Percentiles rank a stretch among this genome's conserved stretches.
These are phyloP conservation scores for Clonostachys rosea DNA, from an alignment of 2,329 filamentous ascomycete species.

Conservation along the genomic window DNA sequence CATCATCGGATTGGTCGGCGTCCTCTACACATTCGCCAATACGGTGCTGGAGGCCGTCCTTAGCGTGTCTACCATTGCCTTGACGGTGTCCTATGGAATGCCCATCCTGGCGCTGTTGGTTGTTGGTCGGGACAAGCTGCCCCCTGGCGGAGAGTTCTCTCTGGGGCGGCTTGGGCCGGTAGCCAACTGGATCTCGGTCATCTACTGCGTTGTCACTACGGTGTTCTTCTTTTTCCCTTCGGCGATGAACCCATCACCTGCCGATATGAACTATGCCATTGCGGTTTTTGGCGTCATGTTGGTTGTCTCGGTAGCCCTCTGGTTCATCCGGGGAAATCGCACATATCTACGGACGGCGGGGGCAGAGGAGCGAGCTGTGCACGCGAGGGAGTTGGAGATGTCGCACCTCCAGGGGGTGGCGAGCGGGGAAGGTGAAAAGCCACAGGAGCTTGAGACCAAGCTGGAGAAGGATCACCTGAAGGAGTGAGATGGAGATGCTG, in stretches of 20 bases:
- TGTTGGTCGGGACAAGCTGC: constrained; percentile 38
- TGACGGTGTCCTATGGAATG: constrained; percentile 31
- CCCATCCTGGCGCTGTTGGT: constrained; percentile 33
- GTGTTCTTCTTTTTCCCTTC: constrained; percentile 42
- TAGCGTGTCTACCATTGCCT: constrained; percentile 40
- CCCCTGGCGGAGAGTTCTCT: constrained; percentile 27
- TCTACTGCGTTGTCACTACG: constrained; percentile 37
- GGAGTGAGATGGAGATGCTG: not conserved
- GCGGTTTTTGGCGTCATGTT: constrained; percentile 41
- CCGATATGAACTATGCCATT: constrained; percentile 43
- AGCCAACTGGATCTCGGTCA: constrained; percentile 32
- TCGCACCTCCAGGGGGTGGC: not conserved
- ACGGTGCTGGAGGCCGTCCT: constrained; percentile 41
- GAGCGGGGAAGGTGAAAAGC: not conserved
- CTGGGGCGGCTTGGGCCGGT: constrained; percentile 27
- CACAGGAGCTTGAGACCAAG: not conserved
- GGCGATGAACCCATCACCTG: constrained; percentile 25
- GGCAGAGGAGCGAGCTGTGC: not conserved
- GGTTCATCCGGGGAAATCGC: constrained; percentile 30
- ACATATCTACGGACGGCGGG: constrained; percentile 26
- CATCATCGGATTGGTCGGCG: constrained; percentile 25
- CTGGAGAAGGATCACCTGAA: not conserved
- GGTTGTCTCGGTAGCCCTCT: constrained; percentile 32
- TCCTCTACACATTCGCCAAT: constrained; percentile 40
- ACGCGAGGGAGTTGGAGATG: constrained; percentile 5